Percentiles rank a stretch among this genome's conserved stretches.
phyloP scores from a whole-genome alignment of 352 stramenopile species.

The Phytopythium litorale region DNA sequence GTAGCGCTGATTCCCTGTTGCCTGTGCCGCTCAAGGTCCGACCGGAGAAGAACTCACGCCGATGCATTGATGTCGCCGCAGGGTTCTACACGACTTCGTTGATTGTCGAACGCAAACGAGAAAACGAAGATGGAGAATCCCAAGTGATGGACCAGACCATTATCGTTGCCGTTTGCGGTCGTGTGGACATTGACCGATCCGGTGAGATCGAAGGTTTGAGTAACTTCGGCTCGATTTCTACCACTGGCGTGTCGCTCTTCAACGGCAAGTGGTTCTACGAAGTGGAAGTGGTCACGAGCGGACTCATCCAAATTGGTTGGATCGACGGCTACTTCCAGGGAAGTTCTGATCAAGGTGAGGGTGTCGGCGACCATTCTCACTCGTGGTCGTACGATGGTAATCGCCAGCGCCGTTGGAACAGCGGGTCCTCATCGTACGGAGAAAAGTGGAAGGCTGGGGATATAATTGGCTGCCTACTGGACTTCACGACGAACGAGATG shows the following conservation, averaged over 20 bases:
- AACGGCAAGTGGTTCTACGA: slow-evolving; percentile 94
- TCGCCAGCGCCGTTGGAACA: slow-evolving; percentile 90
- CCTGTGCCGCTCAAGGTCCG: slow-evolving; percentile 81
- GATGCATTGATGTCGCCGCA: slow-evolving; percentile 77
- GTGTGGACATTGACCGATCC: slow-evolving; percentile 83
- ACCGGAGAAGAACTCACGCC: slow-evolving; percentile 69
- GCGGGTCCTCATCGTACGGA: slow-evolving; percentile 84
- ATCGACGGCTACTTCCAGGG: slow-evolving; percentile 90
- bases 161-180: slow-evolving; percentile 64
- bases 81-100: slow-evolving; percentile 88
- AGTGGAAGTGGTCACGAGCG: slow-evolving; percentile 87
- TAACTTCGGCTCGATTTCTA: slow-evolving; percentile 87
- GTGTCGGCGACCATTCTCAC: slow-evolving; percentile 88
- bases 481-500: slow-evolving; percentile 80
- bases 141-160: slow-evolving; percentile 62
- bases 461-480: slow-evolving; percentile 88
- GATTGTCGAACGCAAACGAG: slow-evolving; percentile 78
- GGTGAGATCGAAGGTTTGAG: slow-evolving; percentile 85
- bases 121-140: slow-evolving; percentile 71
- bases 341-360: slow-evolving; percentile 89
- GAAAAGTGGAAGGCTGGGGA: slow-evolving; percentile 90
- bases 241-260: slow-evolving; percentile 66
- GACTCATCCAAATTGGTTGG: slow-evolving; percentile 92
- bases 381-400: slow-evolving; percentile 94
- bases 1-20: slow-evolving; percentile 75